Conservation (phyloP, 495 filamentous ascomycete genomes). For the Collariella sp. region DNA sequence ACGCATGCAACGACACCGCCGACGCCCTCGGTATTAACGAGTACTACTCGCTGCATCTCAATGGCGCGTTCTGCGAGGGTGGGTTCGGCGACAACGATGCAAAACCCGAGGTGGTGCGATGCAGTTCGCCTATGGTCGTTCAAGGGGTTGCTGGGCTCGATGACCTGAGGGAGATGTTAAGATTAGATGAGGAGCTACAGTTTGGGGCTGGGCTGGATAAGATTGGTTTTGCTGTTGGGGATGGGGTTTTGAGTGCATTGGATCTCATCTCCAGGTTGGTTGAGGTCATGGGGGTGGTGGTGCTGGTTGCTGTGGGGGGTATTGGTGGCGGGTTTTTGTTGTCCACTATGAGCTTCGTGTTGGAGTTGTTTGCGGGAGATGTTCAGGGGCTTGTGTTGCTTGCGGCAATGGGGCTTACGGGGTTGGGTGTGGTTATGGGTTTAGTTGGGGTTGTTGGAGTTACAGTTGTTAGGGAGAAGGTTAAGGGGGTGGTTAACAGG, state of each 20-base stretch:
- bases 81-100: constrained; percentile 36
- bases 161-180: constrained; percentile 46
- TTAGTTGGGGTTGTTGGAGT: constrained; percentile 24
- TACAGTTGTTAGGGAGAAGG: constrained; percentile 27
- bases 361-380: neutral
- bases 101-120: constrained; percentile 49
- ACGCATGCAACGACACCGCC: constrained; percentile 29
- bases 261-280: constrained; percentile 40
- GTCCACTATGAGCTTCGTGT: constrained; percentile 19
- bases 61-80: constrained; percentile 61
- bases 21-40: constrained; percentile 49
- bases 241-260: constrained; percentile 51
- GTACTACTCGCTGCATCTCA: constrained; percentile 65
- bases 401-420: neutral
- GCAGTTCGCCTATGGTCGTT: constrained; percentile 55
- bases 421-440: constrained; percentile 11
- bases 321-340: constrained; percentile 30
- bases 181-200: constrained; percentile 47
- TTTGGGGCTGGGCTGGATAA: constrained; percentile 42
- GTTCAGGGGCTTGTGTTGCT: neutral
- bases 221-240: constrained; percentile 51
- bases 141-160: constrained; percentile 39
- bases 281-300: constrained; percentile 53
- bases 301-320: constrained; percentile 44
- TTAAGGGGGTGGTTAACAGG: constrained; percentile 27